A percentile compares a stretch with the other conserved stretches of the same genome.
Conservation (phyloP, 1,139 yeast genomes). For the Geotrichum cucujoidarum region DNA sequence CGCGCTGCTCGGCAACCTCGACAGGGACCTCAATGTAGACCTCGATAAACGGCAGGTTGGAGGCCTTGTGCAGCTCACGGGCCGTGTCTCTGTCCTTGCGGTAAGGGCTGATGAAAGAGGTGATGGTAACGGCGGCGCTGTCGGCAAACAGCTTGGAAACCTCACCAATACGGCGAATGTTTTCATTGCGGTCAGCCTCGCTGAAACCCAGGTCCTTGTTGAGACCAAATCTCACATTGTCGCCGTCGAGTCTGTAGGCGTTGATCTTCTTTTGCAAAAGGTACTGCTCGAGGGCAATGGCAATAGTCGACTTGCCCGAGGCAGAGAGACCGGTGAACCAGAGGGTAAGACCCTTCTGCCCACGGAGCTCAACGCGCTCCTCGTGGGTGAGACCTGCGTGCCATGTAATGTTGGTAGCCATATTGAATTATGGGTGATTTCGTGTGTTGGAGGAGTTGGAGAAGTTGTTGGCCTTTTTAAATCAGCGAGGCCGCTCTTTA, state of each 20-base stretch:
- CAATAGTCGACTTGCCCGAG: constrained; percentile 84
- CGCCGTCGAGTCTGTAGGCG: constrained; percentile 90
- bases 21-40: constrained; percentile 89
- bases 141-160: constrained; percentile 91
- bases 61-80: constrained; percentile 72
- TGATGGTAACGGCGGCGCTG: constrained; percentile 74
- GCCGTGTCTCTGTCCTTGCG: constrained; percentile 78
- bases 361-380: constrained; percentile 66
- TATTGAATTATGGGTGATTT: constrained; percentile 28
- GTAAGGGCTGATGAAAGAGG: constrained; percentile 92
- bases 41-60: constrained; percentile 77
- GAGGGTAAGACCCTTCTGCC: constrained; percentile 82
- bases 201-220: constrained; percentile 92
- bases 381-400: constrained; percentile 81
- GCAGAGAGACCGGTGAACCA: constrained; percentile 97
- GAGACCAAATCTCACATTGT: constrained; percentile 86
- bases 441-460: neutral
- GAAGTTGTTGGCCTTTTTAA: too few species aligned
- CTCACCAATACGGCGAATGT: constrained; percentile 89
- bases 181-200: constrained; percentile 88
- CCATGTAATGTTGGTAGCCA: constrained; percentile 97
- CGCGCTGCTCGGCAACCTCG: constrained; percentile 91
- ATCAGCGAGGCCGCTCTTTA: neutral
- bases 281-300: constrained; percentile 86
- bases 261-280: constrained; percentile 57